Percentiles rank a stretch among this genome's conserved stretches.
These are phyloP conservation scores for Lathyrus oleraceus DNA, from an alignment of 306 rosid genomes.

Conservation along the genomic window DNA sequence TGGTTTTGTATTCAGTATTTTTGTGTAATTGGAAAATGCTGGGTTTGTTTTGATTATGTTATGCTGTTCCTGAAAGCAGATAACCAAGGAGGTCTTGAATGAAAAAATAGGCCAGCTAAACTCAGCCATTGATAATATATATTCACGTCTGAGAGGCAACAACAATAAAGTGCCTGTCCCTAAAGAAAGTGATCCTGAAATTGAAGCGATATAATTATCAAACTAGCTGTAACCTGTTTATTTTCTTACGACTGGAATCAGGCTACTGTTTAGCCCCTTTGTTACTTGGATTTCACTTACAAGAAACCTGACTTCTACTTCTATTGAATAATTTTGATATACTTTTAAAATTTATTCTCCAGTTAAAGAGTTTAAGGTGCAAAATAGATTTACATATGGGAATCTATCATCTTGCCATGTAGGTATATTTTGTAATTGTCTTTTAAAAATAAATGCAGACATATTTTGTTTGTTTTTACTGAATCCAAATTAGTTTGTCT, in stretches of 20 bases:
- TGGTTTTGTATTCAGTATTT: conserved; percentile 22
- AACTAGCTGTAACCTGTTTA: not conserved
- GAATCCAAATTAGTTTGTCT: too few relatives aligned
- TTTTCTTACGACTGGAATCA: not conserved
- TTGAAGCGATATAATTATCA: conserved; percentile 30
- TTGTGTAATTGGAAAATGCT: conserved; percentile 9
- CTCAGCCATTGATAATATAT: conserved; percentile 93
- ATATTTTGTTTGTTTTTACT: too few relatives aligned
- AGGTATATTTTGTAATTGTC: too few relatives aligned
- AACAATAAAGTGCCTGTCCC: conserved; percentile 65
- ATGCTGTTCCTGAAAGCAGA: conserved; percentile 51
- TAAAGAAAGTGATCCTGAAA: conserved; percentile 70
- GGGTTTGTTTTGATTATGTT: conserved; percentile 12
- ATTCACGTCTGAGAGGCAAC: conserved; percentile 92
- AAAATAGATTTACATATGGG: too few relatives aligned
- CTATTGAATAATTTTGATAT: not conserved
- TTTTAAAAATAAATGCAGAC: too few relatives aligned
- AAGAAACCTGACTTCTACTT: not conserved
- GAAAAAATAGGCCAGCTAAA: conserved; percentile 86
- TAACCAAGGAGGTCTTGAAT: conserved; percentile 75
- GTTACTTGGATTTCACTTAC: not conserved
- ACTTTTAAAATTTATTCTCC: not conserved
- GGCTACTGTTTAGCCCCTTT: not conserved
- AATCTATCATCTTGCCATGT: too few relatives aligned
- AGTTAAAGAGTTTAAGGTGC: too few relatives aligned